These are phyloP conservation scores for Fusarium sp. DNA, from an alignment of 2,329 filamentous ascomycete genomes.

Conservation along the genomic window DNA sequence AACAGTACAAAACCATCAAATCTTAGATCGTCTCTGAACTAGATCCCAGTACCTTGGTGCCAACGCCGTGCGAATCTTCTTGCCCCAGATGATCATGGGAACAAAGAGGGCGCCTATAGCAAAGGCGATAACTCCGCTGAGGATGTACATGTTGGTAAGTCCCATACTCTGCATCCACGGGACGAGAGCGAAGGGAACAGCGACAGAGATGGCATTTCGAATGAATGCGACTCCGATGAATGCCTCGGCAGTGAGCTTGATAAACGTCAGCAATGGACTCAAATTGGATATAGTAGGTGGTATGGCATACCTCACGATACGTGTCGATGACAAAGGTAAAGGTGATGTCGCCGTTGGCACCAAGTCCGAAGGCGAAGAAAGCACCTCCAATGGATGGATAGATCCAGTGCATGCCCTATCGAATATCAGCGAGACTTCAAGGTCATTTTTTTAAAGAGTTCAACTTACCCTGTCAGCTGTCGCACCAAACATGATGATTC, in stretches of 20 bases:
- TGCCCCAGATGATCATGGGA: conserved; percentile 54
- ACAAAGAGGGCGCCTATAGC: conserved; percentile 46
- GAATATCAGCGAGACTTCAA: no score
- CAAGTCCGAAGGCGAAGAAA: conserved; percentile 58
- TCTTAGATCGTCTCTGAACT: conserved; percentile 35
- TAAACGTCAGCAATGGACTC: neutral
- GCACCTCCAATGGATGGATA: conserved; percentile 56
- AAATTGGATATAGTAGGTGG: accelerated
- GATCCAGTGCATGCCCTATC: conserved; percentile 63
- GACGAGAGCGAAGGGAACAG: conserved; percentile 49
- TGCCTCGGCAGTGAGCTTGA: conserved; percentile 46
- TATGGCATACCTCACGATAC: conserved; percentile 48
- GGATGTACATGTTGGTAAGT: conserved; percentile 51
- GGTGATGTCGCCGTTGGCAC: conserved; percentile 56
- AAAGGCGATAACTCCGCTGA: conserved; percentile 46
- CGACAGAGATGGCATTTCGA: conserved; percentile 52
- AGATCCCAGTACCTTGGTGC: conserved; percentile 47
- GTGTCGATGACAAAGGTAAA: conserved; percentile 57
- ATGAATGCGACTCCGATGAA: conserved; percentile 54
- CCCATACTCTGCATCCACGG: conserved; percentile 54
- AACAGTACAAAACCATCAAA: conserved; percentile 16
- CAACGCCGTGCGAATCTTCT: conserved; percentile 45
- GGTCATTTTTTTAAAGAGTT: no score
- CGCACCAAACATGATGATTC: conserved; percentile 58
- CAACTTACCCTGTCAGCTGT: conserved; percentile 55